Base-by-base conservation (phyloP, 2,329 filamentous ascomycete genomes). In the Arthroderma uncinatum region DNA sequence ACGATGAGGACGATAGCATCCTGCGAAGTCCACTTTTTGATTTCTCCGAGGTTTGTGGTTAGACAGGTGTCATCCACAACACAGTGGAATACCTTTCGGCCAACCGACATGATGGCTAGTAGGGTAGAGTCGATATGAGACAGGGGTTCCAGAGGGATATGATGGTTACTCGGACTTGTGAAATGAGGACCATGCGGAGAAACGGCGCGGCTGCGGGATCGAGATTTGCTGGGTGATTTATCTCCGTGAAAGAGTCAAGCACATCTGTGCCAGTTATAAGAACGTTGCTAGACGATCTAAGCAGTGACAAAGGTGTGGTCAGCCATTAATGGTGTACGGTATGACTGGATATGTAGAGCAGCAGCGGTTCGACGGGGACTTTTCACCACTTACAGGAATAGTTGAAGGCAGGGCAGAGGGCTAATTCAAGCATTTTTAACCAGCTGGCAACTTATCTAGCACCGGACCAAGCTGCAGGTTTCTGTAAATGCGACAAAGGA, bases 1-100 rank as follows among this genome's bases (percentile, higher is more conserved):
- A 79, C 75, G 56, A 78, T 72, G 39, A 79, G 71, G 59, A 72
- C 75, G 55, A 79, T 73, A 37, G 72, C 70, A 33, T 76, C 76
- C 57, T 76, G 73, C 25, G 73, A 70, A 53, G 76, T 75, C 74
- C 76, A 79, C 65, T 71, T 72, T 66, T 79, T 79, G 59, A 79
- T 75, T 64, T 78, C 76, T 57, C 74, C 74, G 61, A 79, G 76
- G 59, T 76, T 78, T 54, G 76, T 75, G 50, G 75, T 76, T 57
- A 79, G 65, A 52, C 75, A 76, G 54, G 76, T 78, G 62, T 78
- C 77, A 64, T 79, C 77, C 61, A 78, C 74, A 60, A 78, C 74
- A 69, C 77, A 79, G 66, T 77, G 73, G 62, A 78, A 75, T 62
- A 74, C 69, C 64, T 75, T 77, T 62, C 71, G 71, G 63, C 65